These are phyloP conservation scores for Chrysosporium queenslandicum DNA, from an alignment of 2,329 filamentous ascomycete genomes.

Conservation along the genomic window DNA sequence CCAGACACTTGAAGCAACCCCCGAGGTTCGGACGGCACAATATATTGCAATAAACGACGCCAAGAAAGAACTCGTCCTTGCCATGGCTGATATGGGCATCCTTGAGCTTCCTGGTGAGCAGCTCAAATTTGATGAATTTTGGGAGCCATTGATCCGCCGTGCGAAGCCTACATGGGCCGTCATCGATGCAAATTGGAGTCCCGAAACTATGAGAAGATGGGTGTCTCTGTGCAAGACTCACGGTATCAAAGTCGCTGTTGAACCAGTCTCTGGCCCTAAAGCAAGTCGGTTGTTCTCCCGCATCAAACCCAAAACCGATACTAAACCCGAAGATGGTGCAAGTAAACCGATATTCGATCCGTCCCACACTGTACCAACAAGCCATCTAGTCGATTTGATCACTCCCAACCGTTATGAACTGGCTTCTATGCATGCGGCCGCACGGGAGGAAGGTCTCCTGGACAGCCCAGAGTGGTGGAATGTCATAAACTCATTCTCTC, in stretches of 20 bases:
- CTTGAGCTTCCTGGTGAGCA: constrained; percentile 44
- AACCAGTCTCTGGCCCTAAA: constrained; percentile 81
- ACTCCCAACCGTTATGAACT: constrained; percentile 81
- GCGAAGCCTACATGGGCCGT: constrained; percentile 65
- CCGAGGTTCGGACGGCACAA: constrained; percentile 64
- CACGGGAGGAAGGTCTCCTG: constrained; percentile 57
- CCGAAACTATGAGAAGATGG: constrained; percentile 57
- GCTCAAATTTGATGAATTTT: constrained; percentile 43
- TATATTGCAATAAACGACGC: constrained; percentile 83
- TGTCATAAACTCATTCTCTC: constrained; percentile 67
- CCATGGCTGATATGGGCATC: constrained; percentile 93
- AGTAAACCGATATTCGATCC: constrained; percentile 25
- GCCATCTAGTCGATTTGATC: constrained; percentile 57
- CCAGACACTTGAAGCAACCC: constrained; percentile 43
- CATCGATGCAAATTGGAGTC: constrained; percentile 78
- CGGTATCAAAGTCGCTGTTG: constrained; percentile 59
- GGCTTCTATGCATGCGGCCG: constrained; percentile 63
- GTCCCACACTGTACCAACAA: constrained; percentile 45
- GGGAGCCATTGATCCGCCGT: constrained; percentile 49
- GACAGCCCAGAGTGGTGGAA: constrained; percentile 65
- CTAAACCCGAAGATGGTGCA: constrained; percentile 18
- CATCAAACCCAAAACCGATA: not conserved
- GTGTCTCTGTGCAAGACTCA: constrained; percentile 50
- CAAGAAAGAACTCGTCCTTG: constrained; percentile 73
- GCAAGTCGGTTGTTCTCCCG: constrained; percentile 54